A percentile compares a stretch with the other conserved stretches of the same genome.
Evolutionary conservation across 1,139 yeast species (phyloP).

Genomic region (Protomyces pachydermus): DNA sequence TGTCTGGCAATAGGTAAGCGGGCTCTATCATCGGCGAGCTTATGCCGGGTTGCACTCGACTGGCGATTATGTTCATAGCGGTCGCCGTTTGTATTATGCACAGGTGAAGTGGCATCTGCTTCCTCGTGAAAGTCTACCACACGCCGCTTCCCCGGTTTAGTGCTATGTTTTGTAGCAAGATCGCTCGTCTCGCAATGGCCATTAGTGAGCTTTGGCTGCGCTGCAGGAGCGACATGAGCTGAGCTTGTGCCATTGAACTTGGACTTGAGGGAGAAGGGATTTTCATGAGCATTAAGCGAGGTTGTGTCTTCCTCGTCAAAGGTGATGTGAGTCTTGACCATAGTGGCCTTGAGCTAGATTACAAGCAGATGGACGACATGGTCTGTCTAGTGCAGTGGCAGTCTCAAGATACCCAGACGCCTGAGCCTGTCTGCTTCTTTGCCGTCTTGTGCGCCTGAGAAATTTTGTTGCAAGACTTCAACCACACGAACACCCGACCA

Average conservation of each 20-base stretch:
- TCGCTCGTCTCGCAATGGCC: not conserved
- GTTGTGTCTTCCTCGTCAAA: constrained; percentile 8
- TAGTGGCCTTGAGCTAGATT: not conserved
- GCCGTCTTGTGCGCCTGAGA: not conserved
- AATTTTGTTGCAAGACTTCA: not conserved
- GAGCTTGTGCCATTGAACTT: not conserved
- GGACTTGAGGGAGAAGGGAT: constrained; percentile 2
- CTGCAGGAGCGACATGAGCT: not conserved
- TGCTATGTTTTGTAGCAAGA: not conserved
- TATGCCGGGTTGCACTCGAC: constrained; percentile 7
- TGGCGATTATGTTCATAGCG: not conserved
- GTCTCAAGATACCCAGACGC: too few relatives aligned
- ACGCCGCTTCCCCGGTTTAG: not conserved
- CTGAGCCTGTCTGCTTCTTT: not conserved
- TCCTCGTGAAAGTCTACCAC: not conserved
- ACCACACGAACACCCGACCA: not conserved
- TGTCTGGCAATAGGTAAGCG: constrained; percentile 42
- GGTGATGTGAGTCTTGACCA: constrained; percentile 24
- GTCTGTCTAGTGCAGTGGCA: not conserved
- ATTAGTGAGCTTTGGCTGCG: too few relatives aligned
- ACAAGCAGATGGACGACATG: not conserved
- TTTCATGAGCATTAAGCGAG: not conserved
- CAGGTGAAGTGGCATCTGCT: not conserved
- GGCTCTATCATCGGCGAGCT: constrained; percentile 17
- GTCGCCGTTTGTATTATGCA: not conserved